Evolutionary conservation across 2,329 filamentous ascomycete species (phyloP).

Genomic region (Stachybotrys chlorohalonatus): DNA sequence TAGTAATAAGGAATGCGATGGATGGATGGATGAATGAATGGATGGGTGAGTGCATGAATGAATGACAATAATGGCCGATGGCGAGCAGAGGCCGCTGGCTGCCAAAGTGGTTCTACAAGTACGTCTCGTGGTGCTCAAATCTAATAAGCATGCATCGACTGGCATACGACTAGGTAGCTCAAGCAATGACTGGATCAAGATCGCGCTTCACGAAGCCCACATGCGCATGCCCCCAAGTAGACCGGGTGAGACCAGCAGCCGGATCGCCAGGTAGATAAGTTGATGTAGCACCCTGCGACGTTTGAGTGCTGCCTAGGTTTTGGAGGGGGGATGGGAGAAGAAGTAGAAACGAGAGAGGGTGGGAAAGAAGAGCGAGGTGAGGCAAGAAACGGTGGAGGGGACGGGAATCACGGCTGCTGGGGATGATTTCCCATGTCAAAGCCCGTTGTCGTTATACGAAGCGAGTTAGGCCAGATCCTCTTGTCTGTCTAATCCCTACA

Average conservation of each 20-base stretch:
- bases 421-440: not conserved
- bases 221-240: not conserved
- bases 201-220: too few relatives aligned
- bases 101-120: not conserved
- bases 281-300: not conserved
- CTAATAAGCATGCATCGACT: not conserved
- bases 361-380: not conserved
- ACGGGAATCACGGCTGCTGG: too few relatives aligned
- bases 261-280: not conserved
- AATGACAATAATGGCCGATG: too few relatives aligned
- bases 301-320: not conserved
- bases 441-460: not conserved
- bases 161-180: not conserved
- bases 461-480: not conserved
- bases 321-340: not conserved
- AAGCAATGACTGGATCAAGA: not conserved
- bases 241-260: not conserved
- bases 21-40: too few relatives aligned
- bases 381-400: not conserved
- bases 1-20: not conserved
- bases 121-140: not conserved
- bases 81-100: slow-evolving; percentile 3
- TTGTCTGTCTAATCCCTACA: not conserved
- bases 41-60: too few relatives aligned
- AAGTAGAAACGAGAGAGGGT: not conserved